These are phyloP conservation scores for Stagonosporopsis tanaceti DNA, from an alignment of 2,329 filamentous ascomycete species.

Conservation along the genomic window DNA sequence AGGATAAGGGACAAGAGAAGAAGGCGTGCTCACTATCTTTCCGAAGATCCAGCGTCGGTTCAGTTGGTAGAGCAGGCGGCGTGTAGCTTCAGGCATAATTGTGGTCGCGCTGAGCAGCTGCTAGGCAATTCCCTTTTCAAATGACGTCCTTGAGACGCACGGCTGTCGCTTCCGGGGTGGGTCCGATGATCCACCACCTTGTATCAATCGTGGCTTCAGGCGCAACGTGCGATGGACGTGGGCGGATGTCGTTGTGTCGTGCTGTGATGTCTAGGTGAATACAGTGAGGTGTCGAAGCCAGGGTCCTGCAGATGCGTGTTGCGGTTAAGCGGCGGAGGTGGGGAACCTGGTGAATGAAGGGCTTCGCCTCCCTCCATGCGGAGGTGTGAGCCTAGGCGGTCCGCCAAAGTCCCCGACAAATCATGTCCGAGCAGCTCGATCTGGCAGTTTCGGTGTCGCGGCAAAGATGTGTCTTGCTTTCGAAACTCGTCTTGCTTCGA, in stretches of 20 bases:
- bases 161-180: slow-evolving; percentile 15
- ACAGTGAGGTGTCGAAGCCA: slow-evolving; percentile 19
- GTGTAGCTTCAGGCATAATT: slow-evolving; percentile 54
- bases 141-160: slow-evolving; percentile 42
- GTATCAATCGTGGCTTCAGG: slow-evolving; percentile 17
- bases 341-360: slow-evolving; percentile 21
- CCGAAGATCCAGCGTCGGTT: slow-evolving; percentile 79
- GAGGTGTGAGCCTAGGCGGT: slow-evolving; percentile 25
- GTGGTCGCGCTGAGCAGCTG: slow-evolving; percentile 30
- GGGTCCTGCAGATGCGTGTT: slow-evolving; percentile 25
- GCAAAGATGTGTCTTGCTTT: slow-evolving; percentile 3
- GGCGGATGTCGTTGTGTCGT: slow-evolving; percentile 15
- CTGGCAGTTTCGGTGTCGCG: slow-evolving; percentile 24
- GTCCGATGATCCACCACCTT: slow-evolving; percentile 16
- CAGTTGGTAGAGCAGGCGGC: slow-evolving; percentile 69
- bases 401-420: slow-evolving; percentile 22
- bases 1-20: neutral
- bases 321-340: slow-evolving; percentile 21
- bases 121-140: slow-evolving; percentile 26
- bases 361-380: slow-evolving; percentile 18
- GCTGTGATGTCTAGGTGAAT: slow-evolving; percentile 9
- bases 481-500: neutral
- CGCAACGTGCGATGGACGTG: slow-evolving; percentile 27
- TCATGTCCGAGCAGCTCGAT: slow-evolving; percentile 13
- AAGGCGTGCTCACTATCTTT: slow-evolving; percentile 66